phyloP scores from a whole-genome alignment of 1,284 basidiomycete genomes.

The Rhodotorula sp. region DNA sequence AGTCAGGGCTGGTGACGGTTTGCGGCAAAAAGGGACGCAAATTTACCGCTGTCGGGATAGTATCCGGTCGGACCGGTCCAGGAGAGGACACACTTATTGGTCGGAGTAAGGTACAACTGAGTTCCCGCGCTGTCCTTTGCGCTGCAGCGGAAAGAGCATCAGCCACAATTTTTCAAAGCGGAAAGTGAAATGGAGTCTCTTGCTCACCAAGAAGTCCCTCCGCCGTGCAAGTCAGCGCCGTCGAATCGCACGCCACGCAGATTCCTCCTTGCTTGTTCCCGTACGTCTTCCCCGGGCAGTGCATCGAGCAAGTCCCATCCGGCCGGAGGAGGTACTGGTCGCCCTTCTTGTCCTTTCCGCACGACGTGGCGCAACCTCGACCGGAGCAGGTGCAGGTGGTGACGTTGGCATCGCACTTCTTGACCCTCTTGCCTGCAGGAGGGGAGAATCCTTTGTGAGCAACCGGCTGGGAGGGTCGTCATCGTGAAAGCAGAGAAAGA shows the following conservation, averaged over 20 bases:
- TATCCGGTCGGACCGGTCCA: background rate
- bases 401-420: background rate
- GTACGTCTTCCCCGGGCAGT: background rate
- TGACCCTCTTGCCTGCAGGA: background rate
- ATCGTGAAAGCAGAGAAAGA: too few species aligned
- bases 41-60: background rate
- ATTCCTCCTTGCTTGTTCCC: background rate
- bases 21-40: too few species aligned
- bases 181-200: background rate
- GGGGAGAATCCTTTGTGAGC: background rate
- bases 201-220: background rate
- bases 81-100: background rate
- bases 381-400: background rate
- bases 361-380: background rate
- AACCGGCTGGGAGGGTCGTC: background rate
- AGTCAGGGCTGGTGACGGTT: too few species aligned
- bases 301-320: background rate
- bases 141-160: background rate
- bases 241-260: background rate
- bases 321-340: background rate
- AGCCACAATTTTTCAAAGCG: too few species aligned
- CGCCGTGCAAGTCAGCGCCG: background rate
- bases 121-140: background rate
- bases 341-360: conserved; percentile 1
- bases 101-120: conserved; percentile 1